A percentile compares a stretch with the other conserved stretches of the same genome.
These are phyloP conservation scores for Jatropha multifida DNA, from an alignment of 441 rosid genomes.

Conservation along the genomic window DNA sequence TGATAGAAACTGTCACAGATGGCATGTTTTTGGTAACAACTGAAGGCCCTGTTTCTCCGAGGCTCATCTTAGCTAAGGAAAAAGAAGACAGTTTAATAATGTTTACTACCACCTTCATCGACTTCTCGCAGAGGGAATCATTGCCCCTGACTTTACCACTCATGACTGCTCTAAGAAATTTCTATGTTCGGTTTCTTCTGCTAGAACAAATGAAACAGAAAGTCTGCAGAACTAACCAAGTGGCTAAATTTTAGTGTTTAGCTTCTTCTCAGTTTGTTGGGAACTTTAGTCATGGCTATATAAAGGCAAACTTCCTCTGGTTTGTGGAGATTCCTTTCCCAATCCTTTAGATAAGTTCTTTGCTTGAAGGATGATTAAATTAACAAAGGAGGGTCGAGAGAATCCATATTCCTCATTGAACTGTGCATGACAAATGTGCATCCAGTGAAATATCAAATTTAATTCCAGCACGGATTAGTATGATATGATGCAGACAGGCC, in stretches of 20 bases:
- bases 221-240: neutral
- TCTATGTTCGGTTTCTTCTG: neutral
- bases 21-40: constrained; percentile 18
- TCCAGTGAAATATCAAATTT: neutral
- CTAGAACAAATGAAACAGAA: constrained; percentile 10
- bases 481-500: neutral
- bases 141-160: constrained; percentile 28
- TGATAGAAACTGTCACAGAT: constrained; percentile 12
- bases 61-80: constrained; percentile 50
- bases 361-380: constrained; percentile 2
- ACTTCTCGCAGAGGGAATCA: constrained; percentile 44
- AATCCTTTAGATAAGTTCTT: constrained; percentile 17
- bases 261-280: constrained; percentile 1
- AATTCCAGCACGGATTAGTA: neutral
- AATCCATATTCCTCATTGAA: constrained; percentile 17
- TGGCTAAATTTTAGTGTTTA: neutral
- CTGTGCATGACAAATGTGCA: neutral
- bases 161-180: constrained; percentile 25
- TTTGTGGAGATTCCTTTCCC: constrained; percentile 27
- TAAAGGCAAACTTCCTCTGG: constrained; percentile 15
- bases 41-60: constrained; percentile 36
- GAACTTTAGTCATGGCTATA: constrained; percentile 10
- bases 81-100: constrained; percentile 50
- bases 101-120: constrained; percentile 49
- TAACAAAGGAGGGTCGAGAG: constrained; percentile 5